Evolutionary conservation across 495 filamentous ascomycete genomes (phyloP).

Genomic region (Neurospora cerealis): DNA sequence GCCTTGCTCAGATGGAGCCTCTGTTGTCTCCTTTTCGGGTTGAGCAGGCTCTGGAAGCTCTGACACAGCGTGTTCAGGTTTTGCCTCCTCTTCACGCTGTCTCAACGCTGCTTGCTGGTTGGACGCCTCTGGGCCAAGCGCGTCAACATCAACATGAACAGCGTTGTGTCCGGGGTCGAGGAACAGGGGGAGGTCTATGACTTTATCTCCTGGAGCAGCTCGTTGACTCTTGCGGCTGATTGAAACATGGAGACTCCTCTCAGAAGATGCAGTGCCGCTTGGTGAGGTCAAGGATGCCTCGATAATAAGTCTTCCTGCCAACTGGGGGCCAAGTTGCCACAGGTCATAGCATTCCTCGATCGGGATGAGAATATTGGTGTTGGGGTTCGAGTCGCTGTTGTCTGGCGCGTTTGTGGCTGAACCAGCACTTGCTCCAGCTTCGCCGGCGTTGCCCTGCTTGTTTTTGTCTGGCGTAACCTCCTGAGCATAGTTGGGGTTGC

Average conservation of each 20-base stretch:
- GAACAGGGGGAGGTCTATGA: background rate
- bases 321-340: background rate
- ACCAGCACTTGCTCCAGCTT: background rate
- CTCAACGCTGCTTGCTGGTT: background rate
- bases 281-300: background rate
- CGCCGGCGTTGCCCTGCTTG: background rate
- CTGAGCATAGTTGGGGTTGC: constrained; percentile 1
- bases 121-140: background rate
- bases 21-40: background rate
- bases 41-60: background rate
- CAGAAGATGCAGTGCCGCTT: background rate
- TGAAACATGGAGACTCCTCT: background rate
- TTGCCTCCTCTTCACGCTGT: background rate
- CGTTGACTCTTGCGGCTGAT: background rate
- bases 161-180: constrained; percentile 5
- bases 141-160: constrained; percentile 3
- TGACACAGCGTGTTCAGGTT: background rate
- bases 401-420: background rate
- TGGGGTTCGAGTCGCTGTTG: background rate
- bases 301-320: background rate
- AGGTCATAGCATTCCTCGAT: constrained; percentile 1
- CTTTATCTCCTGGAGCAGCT: background rate
- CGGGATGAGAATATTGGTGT: background rate
- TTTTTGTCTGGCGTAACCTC: background rate
- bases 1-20: background rate